phyloP scores from a whole-genome alignment of 768 basidiomycete species.

The Boletus rex-veris region DNA sequence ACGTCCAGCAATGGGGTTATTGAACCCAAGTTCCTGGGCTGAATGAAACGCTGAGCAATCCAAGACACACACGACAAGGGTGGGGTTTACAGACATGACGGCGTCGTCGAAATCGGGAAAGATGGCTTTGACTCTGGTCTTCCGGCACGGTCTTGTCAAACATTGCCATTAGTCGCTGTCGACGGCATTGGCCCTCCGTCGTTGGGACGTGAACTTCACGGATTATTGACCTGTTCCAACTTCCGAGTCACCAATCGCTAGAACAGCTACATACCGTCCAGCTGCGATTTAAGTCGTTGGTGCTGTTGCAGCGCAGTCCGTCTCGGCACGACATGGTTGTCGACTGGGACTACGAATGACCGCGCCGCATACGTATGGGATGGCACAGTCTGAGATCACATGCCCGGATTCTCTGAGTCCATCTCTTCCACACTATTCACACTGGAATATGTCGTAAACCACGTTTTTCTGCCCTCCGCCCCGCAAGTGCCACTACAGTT shows the following conservation, averaged over 20 bases:
- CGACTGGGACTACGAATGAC: background rate
- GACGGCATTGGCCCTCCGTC: background rate
- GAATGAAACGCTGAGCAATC: background rate
- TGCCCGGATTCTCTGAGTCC: no score
- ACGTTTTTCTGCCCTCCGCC: no score
- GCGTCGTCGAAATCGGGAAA: constrained; percentile 78
- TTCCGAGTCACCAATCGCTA: no score
- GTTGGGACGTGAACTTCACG: constrained; percentile 1
- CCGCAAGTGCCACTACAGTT: no score
- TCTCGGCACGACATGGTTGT: background rate
- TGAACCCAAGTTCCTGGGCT: constrained; percentile 75
- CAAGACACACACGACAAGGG: background rate
- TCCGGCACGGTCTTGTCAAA: background rate
- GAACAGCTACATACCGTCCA: background rate
- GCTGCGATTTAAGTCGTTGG: background rate
- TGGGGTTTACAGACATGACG: constrained; percentile 50
- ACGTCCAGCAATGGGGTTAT: constrained; percentile 76
- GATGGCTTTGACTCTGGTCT: constrained; percentile 52
- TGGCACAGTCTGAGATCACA: no score
- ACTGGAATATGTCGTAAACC: no score
- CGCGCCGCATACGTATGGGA: no score
- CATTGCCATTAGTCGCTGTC: background rate
- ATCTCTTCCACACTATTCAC: no score
- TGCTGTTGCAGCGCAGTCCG: constrained; percentile 1
- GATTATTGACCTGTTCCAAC: constrained; percentile 6